Evolutionary conservation across 352 stramenopile species (phyloP).

Genomic region (Pythium folliculosum): DNA sequence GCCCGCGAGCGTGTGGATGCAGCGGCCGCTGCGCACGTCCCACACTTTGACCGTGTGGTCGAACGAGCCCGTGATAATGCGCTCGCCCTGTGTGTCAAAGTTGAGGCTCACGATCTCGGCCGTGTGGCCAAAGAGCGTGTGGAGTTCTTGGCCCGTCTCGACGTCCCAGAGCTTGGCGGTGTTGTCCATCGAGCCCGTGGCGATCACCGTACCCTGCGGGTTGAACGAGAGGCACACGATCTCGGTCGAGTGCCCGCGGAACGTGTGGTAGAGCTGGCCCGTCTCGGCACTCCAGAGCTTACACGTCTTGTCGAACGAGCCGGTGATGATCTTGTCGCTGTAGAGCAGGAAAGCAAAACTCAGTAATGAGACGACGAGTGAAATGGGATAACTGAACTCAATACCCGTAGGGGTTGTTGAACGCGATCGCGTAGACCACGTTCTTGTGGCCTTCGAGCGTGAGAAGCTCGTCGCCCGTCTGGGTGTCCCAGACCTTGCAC

Average conservation of each 20-base stretch:
- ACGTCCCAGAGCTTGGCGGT: constrained; percentile 96
- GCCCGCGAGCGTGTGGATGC: constrained; percentile 91
- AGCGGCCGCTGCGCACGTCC: constrained; percentile 83
- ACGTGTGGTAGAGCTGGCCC: constrained; percentile 94
- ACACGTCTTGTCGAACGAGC: constrained; percentile 95
- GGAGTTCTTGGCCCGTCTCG: constrained; percentile 92
- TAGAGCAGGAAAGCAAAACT: not conserved
- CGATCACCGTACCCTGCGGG: constrained; percentile 90
- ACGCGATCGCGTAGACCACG: constrained; percentile 96
- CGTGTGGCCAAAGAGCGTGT: constrained; percentile 93
- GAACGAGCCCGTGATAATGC: constrained; percentile 95
- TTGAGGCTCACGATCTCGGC: constrained; percentile 95
- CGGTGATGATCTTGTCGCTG: constrained; percentile 95
- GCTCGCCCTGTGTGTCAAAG: constrained; percentile 92
- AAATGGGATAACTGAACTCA: not conserved
- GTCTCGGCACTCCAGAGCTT: constrained; percentile 96
- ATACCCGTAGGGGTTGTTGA: constrained; percentile 96
- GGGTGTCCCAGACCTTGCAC: constrained; percentile 96
- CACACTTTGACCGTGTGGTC: constrained; percentile 95
- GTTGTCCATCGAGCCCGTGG: constrained; percentile 93
- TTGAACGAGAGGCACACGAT: constrained; percentile 97
- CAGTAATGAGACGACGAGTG: not conserved
- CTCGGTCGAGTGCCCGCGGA: constrained; percentile 93
- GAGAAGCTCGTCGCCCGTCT: constrained; percentile 92
- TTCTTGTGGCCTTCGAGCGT: constrained; percentile 95